A percentile compares a stretch with the other conserved stretches of the same genome.
Evolutionary conservation across 202 grass and related monocot genomes (phyloP).

Genomic region (Dendrocalamus latiflorus): DNA sequence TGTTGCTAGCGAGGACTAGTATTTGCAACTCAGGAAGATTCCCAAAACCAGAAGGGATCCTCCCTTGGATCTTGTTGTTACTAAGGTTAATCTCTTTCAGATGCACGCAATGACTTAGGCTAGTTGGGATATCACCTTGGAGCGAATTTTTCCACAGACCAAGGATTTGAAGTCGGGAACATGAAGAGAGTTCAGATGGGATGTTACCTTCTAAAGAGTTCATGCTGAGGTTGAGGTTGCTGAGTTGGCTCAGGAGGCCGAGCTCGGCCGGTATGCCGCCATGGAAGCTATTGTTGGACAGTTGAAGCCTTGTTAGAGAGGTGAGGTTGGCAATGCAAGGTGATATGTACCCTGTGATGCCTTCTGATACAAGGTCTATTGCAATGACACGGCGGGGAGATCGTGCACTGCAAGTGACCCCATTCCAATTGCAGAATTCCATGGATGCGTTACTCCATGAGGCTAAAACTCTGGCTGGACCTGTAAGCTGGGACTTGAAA

Average conservation of each 20-base stretch:
- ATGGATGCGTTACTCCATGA: constrained; percentile 47
- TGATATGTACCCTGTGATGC: constrained; percentile 31
- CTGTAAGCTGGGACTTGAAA: constrained; percentile 30
- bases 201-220: constrained; percentile 38
- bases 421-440: constrained; percentile 47
- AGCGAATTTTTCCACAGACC: constrained; percentile 12
- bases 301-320: constrained; percentile 30
- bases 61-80: constrained; percentile 5
- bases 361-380: background rate
- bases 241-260: constrained; percentile 15
- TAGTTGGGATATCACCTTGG: background rate
- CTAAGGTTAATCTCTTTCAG: constrained; percentile 16
- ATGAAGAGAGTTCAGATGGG: constrained; percentile 19
- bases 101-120: background rate
- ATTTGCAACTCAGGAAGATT: background rate
- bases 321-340: constrained; percentile 44
- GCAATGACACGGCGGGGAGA: background rate
- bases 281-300: constrained; percentile 31
- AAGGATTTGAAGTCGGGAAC: background rate
- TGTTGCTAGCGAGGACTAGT: background rate
- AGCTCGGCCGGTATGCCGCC: constrained; percentile 38
- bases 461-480: background rate
- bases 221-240: constrained; percentile 5
- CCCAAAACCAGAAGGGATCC: constrained; percentile 7
- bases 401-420: background rate